These are phyloP conservation scores for Nemophila menziesii DNA, from an alignment of 257 asterid species.

Conservation along the genomic window DNA sequence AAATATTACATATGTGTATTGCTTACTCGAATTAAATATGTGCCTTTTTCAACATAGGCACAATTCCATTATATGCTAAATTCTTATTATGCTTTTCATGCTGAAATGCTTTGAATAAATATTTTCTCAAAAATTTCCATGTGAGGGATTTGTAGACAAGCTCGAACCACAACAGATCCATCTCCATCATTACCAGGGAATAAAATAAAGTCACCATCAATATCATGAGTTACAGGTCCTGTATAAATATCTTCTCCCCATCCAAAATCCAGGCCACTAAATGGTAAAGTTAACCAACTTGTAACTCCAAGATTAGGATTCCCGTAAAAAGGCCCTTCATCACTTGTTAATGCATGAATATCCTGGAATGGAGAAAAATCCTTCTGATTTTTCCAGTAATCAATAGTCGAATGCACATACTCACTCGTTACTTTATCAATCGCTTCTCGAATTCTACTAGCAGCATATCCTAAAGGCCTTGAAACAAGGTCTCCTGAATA, in stretches of 20 bases:
- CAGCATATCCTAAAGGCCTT: slow-evolving; percentile 9
- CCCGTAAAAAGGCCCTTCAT: slow-evolving; percentile 11
- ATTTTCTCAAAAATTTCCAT: slow-evolving; percentile 7
- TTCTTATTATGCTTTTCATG: too few relatives aligned
- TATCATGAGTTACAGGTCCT: slow-evolving; percentile 10
- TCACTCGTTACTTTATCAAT: slow-evolving; percentile 9
- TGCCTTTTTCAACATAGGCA: too few relatives aligned
- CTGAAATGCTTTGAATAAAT: too few relatives aligned
- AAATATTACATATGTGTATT: too few relatives aligned
- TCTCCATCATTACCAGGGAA: slow-evolving; percentile 9
- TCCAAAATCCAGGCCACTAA: slow-evolving; percentile 14
- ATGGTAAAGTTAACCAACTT: slow-evolving; percentile 14
- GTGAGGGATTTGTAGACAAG: slow-evolving; percentile 8
- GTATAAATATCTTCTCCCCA: slow-evolving; percentile 15
- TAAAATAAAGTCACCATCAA: slow-evolving; percentile 12
- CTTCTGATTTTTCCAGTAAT: background rate
- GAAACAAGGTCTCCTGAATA: slow-evolving; percentile 8
- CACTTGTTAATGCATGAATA: slow-evolving; percentile 4
- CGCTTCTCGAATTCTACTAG: slow-evolving; percentile 12
- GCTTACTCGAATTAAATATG: too few relatives aligned
- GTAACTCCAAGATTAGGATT: slow-evolving; percentile 16
- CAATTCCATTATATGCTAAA: too few relatives aligned
- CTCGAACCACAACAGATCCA: slow-evolving; percentile 10
- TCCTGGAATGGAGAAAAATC: background rate
- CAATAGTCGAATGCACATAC: slow-evolving; percentile 7